Percentiles rank a stretch among this genome's conserved stretches.
Evolutionary conservation across 1,284 basidiomycete genomes (phyloP).

Genomic region (Volvariella surrecta): DNA sequence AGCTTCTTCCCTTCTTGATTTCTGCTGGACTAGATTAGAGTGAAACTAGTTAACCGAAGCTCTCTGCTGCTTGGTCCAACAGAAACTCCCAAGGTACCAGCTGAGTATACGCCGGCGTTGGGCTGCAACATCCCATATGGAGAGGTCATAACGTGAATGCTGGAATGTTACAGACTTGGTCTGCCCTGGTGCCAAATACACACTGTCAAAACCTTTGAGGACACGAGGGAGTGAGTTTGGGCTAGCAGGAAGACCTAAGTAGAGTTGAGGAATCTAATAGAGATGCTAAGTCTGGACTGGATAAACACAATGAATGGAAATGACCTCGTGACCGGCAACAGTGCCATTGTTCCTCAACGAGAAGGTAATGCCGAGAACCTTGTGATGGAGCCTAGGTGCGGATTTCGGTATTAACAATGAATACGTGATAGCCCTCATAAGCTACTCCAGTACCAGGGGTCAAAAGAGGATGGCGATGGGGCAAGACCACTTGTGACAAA

Average conservation of each 20-base stretch:
- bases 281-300: neutral
- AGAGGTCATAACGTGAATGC: slow-evolving; percentile 33
- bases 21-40: slow-evolving; percentile 20
- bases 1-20: too few relatives aligned
- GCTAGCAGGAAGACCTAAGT: slow-evolving; percentile 34
- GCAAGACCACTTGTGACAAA: slow-evolving; percentile 31
- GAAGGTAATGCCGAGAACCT: slow-evolving; percentile 36
- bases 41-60: slow-evolving; percentile 30
- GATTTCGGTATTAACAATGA: neutral
- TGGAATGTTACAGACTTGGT: slow-evolving; percentile 30
- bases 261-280: slow-evolving; percentile 40
- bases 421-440: neutral
- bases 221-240: slow-evolving; percentile 33
- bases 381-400: slow-evolving; percentile 31
- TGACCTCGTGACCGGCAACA: slow-evolving; percentile 41
- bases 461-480: slow-evolving; percentile 27
- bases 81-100: slow-evolving; percentile 32
- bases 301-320: slow-evolving; percentile 7
- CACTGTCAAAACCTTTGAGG: slow-evolving; percentile 43
- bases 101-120: slow-evolving; percentile 38
- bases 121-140: slow-evolving; percentile 33
- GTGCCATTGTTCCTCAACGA: slow-evolving; percentile 36
- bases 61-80: slow-evolving; percentile 41
- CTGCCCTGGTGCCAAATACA: slow-evolving; percentile 32
- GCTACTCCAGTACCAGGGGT: slow-evolving; percentile 37